Conservation (phyloP, 306 rosid species). For the Glycine latifolia region DNA sequence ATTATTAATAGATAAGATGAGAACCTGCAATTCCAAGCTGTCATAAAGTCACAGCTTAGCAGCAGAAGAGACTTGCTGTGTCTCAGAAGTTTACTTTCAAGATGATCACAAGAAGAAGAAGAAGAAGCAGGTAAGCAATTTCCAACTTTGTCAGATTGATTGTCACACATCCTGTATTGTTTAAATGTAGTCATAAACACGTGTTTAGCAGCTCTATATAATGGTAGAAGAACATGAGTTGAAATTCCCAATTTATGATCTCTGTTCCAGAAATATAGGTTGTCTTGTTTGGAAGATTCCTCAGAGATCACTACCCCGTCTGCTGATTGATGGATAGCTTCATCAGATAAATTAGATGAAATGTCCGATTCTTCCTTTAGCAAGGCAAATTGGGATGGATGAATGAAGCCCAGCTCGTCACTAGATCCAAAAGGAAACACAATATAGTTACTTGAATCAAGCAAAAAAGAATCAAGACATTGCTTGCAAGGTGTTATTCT, state of each 20-base stretch:
- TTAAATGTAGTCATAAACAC: slow-evolving; percentile 60
- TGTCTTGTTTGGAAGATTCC: slow-evolving; percentile 42
- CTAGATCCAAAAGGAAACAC: slow-evolving; percentile 57
- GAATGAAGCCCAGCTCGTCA: slow-evolving; percentile 88
- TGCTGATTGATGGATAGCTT: slow-evolving; percentile 39
- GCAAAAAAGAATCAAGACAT: slow-evolving; percentile 10
- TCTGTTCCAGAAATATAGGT: slow-evolving; percentile 64
- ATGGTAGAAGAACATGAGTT: slow-evolving; percentile 62
- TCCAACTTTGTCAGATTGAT: slow-evolving; percentile 44
- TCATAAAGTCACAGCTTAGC: slow-evolving; percentile 82
- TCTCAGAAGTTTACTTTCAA: slow-evolving; percentile 69
- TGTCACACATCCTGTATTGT: slow-evolving; percentile 56
- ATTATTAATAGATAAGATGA: slow-evolving; percentile 23
- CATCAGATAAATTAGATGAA: slow-evolving; percentile 41
- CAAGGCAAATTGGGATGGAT: slow-evolving; percentile 73
- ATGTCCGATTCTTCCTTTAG: slow-evolving; percentile 58
- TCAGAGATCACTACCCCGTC: slow-evolving; percentile 42
- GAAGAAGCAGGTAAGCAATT: slow-evolving; percentile 35
- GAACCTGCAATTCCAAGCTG: slow-evolving; percentile 96
- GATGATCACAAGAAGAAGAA: slow-evolving; percentile 40
- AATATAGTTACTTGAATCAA: slow-evolving; percentile 5
- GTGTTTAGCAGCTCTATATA: slow-evolving; percentile 65
- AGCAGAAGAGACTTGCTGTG: slow-evolving; percentile 75
- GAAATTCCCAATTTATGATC: slow-evolving; percentile 92
- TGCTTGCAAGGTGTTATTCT: slow-evolving; percentile 31